A percentile compares a stretch with the other conserved stretches of the same genome.
These are phyloP conservation scores for Lomentospora prolificans DNA, from an alignment of 2,329 filamentous ascomycete species.

Conservation along the genomic window DNA sequence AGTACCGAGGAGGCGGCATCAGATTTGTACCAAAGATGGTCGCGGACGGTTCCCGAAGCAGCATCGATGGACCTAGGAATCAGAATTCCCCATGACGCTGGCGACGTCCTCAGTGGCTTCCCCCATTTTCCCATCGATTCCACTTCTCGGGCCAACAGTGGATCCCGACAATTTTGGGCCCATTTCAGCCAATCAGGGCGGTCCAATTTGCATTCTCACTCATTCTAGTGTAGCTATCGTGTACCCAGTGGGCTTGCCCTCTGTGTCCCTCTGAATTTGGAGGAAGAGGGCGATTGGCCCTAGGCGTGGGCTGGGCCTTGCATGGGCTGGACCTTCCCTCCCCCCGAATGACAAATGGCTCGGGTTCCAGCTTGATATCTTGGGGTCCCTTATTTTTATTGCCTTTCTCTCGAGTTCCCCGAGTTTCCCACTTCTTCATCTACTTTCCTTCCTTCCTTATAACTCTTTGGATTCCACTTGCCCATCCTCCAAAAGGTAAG, in stretches of 20 bases:
- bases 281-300: background rate
- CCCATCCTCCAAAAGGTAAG: conserved; percentile 10
- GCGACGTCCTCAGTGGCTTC: too few species aligned
- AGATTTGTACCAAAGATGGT: too few species aligned
- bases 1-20: too few species aligned
- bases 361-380: background rate
- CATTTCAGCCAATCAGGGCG: background rate
- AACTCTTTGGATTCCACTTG: background rate
- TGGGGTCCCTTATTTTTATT: background rate
- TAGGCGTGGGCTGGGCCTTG: background rate
- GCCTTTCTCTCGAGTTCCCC: background rate
- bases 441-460: conserved; percentile 4
- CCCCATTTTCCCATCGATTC: background rate
- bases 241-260: background rate
- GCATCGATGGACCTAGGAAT: too few species aligned
- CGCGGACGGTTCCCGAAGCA: too few species aligned
- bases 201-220: conserved; percentile 2
- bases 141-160: background rate
- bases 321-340: background rate
- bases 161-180: background rate
- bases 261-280: background rate
- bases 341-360: background rate
- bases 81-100: too few species aligned
- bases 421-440: background rate
- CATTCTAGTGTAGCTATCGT: background rate